A percentile compares a stretch with the other conserved stretches of the same genome.
These are phyloP conservation scores for Pestalotiopsis fici DNA, from an alignment of 2,329 filamentous ascomycete species.

Conservation along the genomic window DNA sequence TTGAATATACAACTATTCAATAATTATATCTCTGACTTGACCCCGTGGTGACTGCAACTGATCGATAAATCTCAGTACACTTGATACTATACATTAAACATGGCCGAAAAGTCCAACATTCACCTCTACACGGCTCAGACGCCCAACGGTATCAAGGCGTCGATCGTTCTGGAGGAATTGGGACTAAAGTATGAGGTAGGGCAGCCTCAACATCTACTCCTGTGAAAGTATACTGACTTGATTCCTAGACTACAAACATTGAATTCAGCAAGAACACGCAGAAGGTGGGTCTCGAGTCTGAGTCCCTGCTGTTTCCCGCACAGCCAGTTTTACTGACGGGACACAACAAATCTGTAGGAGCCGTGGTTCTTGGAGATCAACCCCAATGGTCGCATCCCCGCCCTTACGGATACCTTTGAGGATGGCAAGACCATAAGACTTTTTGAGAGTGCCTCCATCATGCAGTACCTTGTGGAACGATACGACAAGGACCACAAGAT, in stretches of 20 bases:
- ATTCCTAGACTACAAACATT: slow-evolving; percentile 55
- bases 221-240: neutral
- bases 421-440: slow-evolving; percentile 74
- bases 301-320: neutral
- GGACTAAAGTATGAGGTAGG: slow-evolving; percentile 75
- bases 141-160: slow-evolving; percentile 88
- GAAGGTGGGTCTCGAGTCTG: slow-evolving; percentile 46
- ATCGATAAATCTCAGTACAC: too few species aligned
- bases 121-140: slow-evolving; percentile 81
- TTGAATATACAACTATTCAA: neutral
- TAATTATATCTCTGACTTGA: too few species aligned
- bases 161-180: slow-evolving; percentile 84
- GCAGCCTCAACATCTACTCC: neutral
- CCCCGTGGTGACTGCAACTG: neutral
- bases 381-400: slow-evolving; percentile 89
- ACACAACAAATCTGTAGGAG: slow-evolving; percentile 41
- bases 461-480: slow-evolving; percentile 80
- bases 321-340: neutral
- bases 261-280: slow-evolving; percentile 76
- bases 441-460: slow-evolving; percentile 82
- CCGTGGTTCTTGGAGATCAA: slow-evolving; percentile 90
- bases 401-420: slow-evolving; percentile 75
- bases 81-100: slow-evolving; percentile 27
- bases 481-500: slow-evolving; percentile 85
- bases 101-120: slow-evolving; percentile 61